Base-by-base conservation (phyloP, 805 yeast species). In the Wickerhamia fluorescens region DNA sequence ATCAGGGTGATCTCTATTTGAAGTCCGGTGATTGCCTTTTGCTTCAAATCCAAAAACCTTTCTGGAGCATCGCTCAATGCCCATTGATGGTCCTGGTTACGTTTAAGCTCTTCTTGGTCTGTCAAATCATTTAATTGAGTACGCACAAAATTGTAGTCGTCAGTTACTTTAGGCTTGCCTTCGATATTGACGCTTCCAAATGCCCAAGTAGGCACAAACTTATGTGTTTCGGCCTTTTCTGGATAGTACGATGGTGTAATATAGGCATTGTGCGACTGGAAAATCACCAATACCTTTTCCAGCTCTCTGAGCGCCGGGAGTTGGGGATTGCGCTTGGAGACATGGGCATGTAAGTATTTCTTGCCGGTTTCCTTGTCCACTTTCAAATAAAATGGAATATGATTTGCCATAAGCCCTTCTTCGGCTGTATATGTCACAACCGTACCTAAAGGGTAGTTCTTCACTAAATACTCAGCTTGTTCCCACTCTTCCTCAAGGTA, bases 121-220 rank as follows among this genome's bases (percentile, higher is more conserved):
- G 74, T 66, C 22, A 76, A 49, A 14, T 45, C 44, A 14, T 58
- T 54, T 24, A 76, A 44, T 40, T 71, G 75, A 0, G 48, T 34
- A 23, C 66, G 40, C 7, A 75, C 59, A 56, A 68, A 72, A 11
- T 57, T 67, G 14, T 49, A 44, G 28, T 66, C 68, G 29, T 68
- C 73, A 13, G 61, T 47, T 10, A 71, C 45, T 15, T 36, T 55
- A 7, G 78, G 64, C 16, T 48, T 63, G 3, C 84, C 84, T 33
- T 68, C 56, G 24, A 68, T 56, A 42, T 78, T 82, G 18, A 70
- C 75, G 4, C 71, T 52, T 2, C 71, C 73, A 50, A 68, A 76
- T 46, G 73, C 77, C 83, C 83, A 78, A 1, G 84, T 77, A 11
- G 84, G 82, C n/a, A 76, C 84, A 23, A 61, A 64, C 44, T 74